These are phyloP conservation scores for Neurospora sp. DNA, from an alignment of 495 filamentous ascomycete genomes.

Conservation along the genomic window DNA sequence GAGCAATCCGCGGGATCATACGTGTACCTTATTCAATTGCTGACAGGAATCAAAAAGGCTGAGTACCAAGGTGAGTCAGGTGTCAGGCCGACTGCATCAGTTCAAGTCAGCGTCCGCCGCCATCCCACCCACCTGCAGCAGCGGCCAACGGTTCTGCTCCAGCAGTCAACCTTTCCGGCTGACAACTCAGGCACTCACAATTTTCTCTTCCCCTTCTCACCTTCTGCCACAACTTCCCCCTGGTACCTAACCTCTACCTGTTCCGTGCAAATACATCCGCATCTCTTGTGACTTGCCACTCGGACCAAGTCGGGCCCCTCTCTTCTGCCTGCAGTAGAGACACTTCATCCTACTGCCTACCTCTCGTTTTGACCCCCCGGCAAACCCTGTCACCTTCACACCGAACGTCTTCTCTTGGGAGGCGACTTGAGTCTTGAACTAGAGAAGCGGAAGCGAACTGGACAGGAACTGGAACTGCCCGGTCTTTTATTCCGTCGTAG, in stretches of 20 bases:
- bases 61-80: background rate
- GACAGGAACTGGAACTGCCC: background rate
- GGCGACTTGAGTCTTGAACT: background rate
- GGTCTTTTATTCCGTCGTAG: background rate
- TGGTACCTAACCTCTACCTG: background rate
- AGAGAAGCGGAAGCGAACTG: background rate
- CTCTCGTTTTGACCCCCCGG: background rate
- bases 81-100: background rate
- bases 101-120: background rate
- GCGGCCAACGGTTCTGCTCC: background rate
- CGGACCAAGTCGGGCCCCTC: background rate
- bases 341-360: background rate
- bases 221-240: background rate
- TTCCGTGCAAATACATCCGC: background rate
- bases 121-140: background rate
- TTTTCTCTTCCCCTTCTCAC: background rate
- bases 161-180: background rate
- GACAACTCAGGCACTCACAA: background rate
- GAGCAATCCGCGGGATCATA: background rate
- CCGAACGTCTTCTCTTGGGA: background rate
- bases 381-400: background rate
- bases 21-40: background rate
- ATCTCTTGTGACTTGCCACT: background rate
- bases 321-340: background rate
- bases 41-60: background rate